Base-by-base conservation (phyloP, 1,284 basidiomycete genomes). In the Cystobasidium pallidum region DNA sequence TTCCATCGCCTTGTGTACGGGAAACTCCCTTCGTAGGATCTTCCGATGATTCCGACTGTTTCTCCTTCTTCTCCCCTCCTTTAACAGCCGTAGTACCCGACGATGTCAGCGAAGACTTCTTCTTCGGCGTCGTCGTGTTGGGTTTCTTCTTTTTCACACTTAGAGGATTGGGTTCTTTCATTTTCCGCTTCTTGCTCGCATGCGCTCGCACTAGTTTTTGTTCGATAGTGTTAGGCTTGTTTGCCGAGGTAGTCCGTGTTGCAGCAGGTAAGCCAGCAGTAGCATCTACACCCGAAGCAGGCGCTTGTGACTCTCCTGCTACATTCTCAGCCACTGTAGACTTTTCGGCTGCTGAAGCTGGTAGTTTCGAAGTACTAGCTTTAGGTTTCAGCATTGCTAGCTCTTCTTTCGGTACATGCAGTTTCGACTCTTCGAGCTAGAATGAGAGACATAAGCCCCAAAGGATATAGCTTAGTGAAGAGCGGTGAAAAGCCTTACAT, bases 161-260 rank as follows among this genome's bases (percentile, higher is more conserved):
- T 3, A 99, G 84, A 17, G 95, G 93, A 82, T 99, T 99, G 0
- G 94, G 92, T 0, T 85, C 91, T 79, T 92, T 94, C 0, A 89
- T 88, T 78, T 86, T 89, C 76, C 84, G 86, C 80, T 87, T 89
- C 79, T 86, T 88, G 51, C 81, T 82, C 7, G 28, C 32, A 41
- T 66, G 64, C 8, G 64, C 55, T 70, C 61, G 4, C 63, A 71
- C 73, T 52, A 75, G 70, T 68, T 73, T 74, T 24, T 62, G 45
- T 15, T 75, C 72, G 41, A 10, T 62, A 45, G 52, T 55, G 26
- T 21, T 70, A 49, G 81, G 82, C 83, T 17, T 24, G 17, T 24
- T 64, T 0, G 73, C 52, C n/a, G 70, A 24, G n/a, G 73, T 72
- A 11, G 73, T 61, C 15, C 64, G 61, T 0, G 68, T 58, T 7